Evolutionary conservation across 23 red algal genomes (phyloP).

Genomic region (Cyanidium caldarium): DNA sequence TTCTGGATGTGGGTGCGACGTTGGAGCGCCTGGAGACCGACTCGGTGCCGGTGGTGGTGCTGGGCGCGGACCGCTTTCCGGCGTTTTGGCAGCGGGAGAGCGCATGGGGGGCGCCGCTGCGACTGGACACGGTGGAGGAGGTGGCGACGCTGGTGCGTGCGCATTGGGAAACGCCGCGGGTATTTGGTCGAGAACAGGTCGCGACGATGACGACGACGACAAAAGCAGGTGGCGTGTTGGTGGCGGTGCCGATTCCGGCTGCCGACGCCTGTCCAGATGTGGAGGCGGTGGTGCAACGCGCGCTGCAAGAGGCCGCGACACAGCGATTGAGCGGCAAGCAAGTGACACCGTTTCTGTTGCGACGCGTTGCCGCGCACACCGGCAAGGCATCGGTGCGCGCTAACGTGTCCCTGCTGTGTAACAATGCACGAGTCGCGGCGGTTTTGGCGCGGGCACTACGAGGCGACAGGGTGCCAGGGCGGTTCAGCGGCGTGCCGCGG

Average conservation of each 20-base stretch:
- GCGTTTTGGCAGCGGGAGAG: slow-evolving; percentile 44
- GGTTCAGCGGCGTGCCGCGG: too few relatives aligned
- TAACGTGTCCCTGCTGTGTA: slow-evolving; percentile 38
- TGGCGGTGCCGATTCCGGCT: slow-evolving; percentile 60
- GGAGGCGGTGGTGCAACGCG: slow-evolving; percentile 20
- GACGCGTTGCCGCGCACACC: slow-evolving; percentile 37
- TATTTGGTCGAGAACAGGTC: neutral
- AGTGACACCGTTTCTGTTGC: slow-evolving; percentile 64
- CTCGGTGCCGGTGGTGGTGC: slow-evolving; percentile 32
- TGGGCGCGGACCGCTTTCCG: slow-evolving; percentile 33
- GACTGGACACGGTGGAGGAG: slow-evolving; percentile 12
- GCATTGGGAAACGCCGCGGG: neutral
- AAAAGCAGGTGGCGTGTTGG: neutral
- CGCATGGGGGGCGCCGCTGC: slow-evolving; percentile 13
- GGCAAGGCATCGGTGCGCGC: slow-evolving; percentile 29
- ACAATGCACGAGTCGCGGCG: slow-evolving; percentile 67
- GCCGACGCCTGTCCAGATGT: slow-evolving; percentile 6
- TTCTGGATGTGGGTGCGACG: slow-evolving; percentile 65
- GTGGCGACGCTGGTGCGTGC: slow-evolving; percentile 25
- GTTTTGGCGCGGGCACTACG: slow-evolving; percentile 12
- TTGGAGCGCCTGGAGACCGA: slow-evolving; percentile 62
- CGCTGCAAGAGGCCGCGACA: slow-evolving; percentile 20
- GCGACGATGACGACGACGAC: neutral
- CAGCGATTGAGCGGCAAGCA: neutral
- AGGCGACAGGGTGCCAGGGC: too few relatives aligned